Evolutionary conservation across 2,329 filamentous ascomycete genomes (phyloP), one percentile per base, ranked within the genome.

Genomic region (Stemphylium lycopersici): DNA sequence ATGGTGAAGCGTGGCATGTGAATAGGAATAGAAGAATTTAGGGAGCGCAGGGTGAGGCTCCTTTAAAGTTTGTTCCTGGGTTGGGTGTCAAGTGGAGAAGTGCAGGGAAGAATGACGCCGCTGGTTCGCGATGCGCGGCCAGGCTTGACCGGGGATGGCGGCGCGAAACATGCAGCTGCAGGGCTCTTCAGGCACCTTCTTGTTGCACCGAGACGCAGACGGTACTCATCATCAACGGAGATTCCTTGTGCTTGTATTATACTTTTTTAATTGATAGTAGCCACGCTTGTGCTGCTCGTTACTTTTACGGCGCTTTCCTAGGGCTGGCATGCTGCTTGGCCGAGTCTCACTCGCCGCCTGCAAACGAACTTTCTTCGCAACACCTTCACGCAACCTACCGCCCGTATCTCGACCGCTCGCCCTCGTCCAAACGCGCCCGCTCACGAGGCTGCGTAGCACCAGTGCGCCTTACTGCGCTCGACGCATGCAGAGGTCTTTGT

Each of bases 321-420:
- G 41, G 46, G 31, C 54, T 63, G 62, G 62, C 60, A 72, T 71
- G 69, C 64, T 64, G 51, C 56, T 69, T 63, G 67, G 67, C 63
- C 65, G 68, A 59, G 58, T 57, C 48, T 52, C 63, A 52, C 61
- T 69, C 62, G 61, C 66, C 58, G 65, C 65, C 62, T 66, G 61
- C 60, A 69, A 62, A 63, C 69, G 59, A 67, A 64, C 55, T 63
- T 67, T 69, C 57, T 51, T 51, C 48, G 55, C 50, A 37, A 58
- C 52, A 37, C 55, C 55, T 36, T 57, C 55, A 34, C 45, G 52
- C 52, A 48, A 26, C 45, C 32, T 48, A 46, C 45, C 53, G 32
- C 47, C 58, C 55, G 56, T 46, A 15, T 53, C 43, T 20, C 58
- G 47, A 39, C 51, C 45, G 33, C 52, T 36, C 46, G 37, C 37